Percentiles rank a stretch among this genome's conserved stretches.
Conservation (phyloP, 2,329 filamentous ascomycete species). For the Herpotrichia juniperi region DNA sequence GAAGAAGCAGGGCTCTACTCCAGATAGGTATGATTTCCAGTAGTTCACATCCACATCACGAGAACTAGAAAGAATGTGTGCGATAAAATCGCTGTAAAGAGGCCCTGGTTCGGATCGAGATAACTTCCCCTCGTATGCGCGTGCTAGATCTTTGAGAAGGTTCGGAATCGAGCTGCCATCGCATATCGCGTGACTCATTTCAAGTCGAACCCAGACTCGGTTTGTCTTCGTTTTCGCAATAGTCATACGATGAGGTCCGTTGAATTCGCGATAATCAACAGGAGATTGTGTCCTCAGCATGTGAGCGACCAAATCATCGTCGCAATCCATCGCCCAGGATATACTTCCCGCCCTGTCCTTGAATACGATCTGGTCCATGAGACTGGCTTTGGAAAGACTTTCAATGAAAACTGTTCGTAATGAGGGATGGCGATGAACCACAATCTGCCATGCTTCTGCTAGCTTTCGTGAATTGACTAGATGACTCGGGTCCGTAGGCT, state of each 20-base stretch:
- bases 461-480: slow-evolving; percentile 30
- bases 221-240: slow-evolving; percentile 49
- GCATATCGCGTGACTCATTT: slow-evolving; percentile 58
- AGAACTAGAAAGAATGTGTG: slow-evolving; percentile 33
- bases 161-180: slow-evolving; percentile 59
- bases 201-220: slow-evolving; percentile 53
- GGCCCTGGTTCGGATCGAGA: slow-evolving; percentile 41
- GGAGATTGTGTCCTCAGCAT: slow-evolving; percentile 25
- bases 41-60: slow-evolving; percentile 46
- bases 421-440: slow-evolving; percentile 39
- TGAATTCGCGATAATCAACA: slow-evolving; percentile 34
- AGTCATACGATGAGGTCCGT: slow-evolving; percentile 54
- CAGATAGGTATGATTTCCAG: slow-evolving; percentile 54
- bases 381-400: slow-evolving; percentile 36
- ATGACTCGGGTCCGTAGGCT: slow-evolving; percentile 18
- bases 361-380: slow-evolving; percentile 41
- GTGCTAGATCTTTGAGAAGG: slow-evolving; percentile 53
- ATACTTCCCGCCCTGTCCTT: slow-evolving; percentile 33
- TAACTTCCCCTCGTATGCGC: slow-evolving; percentile 53
- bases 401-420: slow-evolving; percentile 43
- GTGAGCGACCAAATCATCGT: slow-evolving; percentile 22
- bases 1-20: slow-evolving; percentile 55
- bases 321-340: slow-evolving; percentile 27
- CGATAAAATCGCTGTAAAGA: slow-evolving; percentile 47
- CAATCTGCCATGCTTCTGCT: slow-evolving; percentile 41